Percentiles rank a stretch among this genome's conserved stretches.
Conservation (phyloP, 2,329 filamentous ascomycete species). For the Penicillium sp. region DNA sequence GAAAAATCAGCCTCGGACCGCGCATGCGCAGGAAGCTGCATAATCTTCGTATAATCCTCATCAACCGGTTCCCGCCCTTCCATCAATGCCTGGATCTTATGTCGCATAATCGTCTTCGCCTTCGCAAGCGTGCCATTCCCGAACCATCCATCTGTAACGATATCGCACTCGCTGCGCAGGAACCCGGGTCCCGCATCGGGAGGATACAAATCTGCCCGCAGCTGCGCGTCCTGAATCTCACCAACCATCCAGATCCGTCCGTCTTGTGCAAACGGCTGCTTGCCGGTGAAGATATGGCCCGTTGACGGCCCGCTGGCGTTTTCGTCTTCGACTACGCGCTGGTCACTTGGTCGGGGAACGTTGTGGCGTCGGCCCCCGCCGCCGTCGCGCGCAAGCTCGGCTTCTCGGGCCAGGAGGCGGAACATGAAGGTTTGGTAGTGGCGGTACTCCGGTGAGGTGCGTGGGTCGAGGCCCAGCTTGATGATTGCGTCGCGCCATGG, state of each 20-base stretch:
- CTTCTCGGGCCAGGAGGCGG: slow-evolving; percentile 56
- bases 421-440: slow-evolving; percentile 89
- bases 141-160: slow-evolving; percentile 75
- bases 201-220: slow-evolving; percentile 64
- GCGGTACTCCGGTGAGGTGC: slow-evolving; percentile 71
- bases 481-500: slow-evolving; percentile 89
- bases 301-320: slow-evolving; percentile 4
- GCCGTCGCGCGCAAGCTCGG: slow-evolving; percentile 36
- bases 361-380: slow-evolving; percentile 33
- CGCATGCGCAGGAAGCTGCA: slow-evolving; percentile 41
- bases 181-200: slow-evolving; percentile 52
- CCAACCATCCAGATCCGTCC: slow-evolving; percentile 94
- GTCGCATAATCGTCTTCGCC: slow-evolving; percentile 81
- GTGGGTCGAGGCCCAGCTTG: slow-evolving; percentile 81
- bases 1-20: slow-evolving; percentile 18
- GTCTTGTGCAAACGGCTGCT: slow-evolving; percentile 66
- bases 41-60: slow-evolving; percentile 37
- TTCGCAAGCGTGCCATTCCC: slow-evolving; percentile 79
- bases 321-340: slow-evolving; percentile 6
- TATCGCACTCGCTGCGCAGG: slow-evolving; percentile 60
- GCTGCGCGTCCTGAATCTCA: slow-evolving; percentile 79
- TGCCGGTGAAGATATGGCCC: slow-evolving; percentile 78
- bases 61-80: slow-evolving; percentile 36
- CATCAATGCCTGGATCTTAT: slow-evolving; percentile 71
- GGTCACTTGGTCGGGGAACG: slow-evolving; percentile 18